Base-by-base conservation (phyloP, 1,284 basidiomycete genomes). In the Xanthoconium separans region DNA sequence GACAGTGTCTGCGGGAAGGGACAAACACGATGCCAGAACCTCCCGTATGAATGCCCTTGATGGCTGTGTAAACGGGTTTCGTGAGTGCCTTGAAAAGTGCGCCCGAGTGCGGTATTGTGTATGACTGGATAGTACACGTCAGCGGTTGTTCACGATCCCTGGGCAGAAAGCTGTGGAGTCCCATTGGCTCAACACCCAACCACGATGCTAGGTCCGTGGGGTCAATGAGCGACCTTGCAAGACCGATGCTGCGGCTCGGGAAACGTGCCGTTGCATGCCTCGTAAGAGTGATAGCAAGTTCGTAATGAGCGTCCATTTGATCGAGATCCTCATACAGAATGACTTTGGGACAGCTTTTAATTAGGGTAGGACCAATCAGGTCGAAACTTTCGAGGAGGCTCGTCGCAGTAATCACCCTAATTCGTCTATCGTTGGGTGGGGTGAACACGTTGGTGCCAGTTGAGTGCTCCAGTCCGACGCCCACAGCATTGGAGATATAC, bases 11-110 rank as follows among this genome's bases (percentile, higher is more conserved):
- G 18, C 85, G 81, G 20, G 94, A 95, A 4, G 97, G 92, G 0
- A 96, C 91, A 69, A 99, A 96, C n/a, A 98, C 77, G 58, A 99
- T 81, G 0, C 87, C 83, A 2, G 79, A 75, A 47, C 81, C 80
- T 0, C 76, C 75, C 2, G 69, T 63, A 11, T 70, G 62, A 3
- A 71, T 72, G 13, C 73, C 69, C 43, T 70, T 73, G 57, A 91
- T 83, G 31, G 80, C 84, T 13, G 83, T 73, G 68, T 96, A 93
- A 1, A 89, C 86, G 6, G 97, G 95, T 70, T 95, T 97, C 46
- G 90, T 82, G 89, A 99, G 97, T 2, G 87, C 82, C 65, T 95
- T 96, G 73, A 96, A 89, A 29, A 98, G 77, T 1, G 91, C 87
- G 0, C 88, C 81, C 5, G 94, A 96, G 65, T 96, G 88, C 0